phyloP scores from a whole-genome alignment of 108 stramenopile species.

The Halocafeteria seosinensis region DNA sequence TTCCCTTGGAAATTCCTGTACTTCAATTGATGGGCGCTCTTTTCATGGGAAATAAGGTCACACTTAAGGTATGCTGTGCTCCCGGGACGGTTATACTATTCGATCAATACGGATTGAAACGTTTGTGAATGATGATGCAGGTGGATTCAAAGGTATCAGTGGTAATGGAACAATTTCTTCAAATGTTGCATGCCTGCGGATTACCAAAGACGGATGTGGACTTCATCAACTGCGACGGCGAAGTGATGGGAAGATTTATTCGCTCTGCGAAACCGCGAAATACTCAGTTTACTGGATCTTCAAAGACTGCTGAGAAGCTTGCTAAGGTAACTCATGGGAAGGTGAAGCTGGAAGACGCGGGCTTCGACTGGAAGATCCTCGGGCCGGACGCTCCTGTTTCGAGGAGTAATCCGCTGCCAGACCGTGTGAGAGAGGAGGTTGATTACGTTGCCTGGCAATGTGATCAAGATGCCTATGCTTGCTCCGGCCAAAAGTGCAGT shows the following conservation, averaged over 20 bases:
- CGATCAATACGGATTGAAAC: too few species aligned
- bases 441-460: constrained; percentile 90
- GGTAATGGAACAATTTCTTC: constrained; percentile 82
- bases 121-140: too few species aligned
- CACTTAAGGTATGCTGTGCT: too few species aligned
- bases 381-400: constrained; percentile 70
- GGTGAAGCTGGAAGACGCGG: constrained; percentile 88
- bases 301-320: constrained; percentile 59
- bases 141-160: constrained; percentile 61
- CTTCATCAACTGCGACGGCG: constrained; percentile 69
- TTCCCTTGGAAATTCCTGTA: constrained; percentile 79
- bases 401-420: too few species aligned
- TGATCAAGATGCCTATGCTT: constrained; percentile 94
- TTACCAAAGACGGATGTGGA: constrained; percentile 69
- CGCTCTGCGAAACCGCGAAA: constrained; percentile 54
- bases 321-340: constrained; percentile 60
- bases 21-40: constrained; percentile 88
- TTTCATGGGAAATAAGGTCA: constrained; percentile 93
- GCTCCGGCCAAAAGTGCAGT: constrained; percentile 87
- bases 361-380: constrained; percentile 93
- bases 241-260: constrained; percentile 63
- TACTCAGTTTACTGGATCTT: constrained; percentile 88
- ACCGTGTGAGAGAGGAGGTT: constrained; percentile 31
- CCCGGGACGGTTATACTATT: too few species aligned
- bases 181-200: constrained; percentile 69